Evolutionary conservation across 176 grass and related monocot species (phyloP).

Genomic region (Musa schizocarpa): DNA sequence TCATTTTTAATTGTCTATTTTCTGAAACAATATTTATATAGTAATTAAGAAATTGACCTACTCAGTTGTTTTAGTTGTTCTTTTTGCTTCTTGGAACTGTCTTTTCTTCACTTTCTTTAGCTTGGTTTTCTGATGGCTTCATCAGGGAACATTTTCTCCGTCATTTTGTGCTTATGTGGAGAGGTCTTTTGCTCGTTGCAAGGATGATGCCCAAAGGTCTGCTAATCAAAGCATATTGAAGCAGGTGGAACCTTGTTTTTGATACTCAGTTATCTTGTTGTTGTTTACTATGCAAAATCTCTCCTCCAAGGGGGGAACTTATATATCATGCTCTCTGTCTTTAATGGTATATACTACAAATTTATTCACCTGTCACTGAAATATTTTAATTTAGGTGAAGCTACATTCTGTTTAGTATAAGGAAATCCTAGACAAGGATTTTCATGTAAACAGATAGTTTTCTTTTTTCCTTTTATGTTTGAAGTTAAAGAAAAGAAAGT

Average conservation of each 20-base stretch:
- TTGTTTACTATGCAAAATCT: constrained; percentile 11
- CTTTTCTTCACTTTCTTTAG: constrained; percentile 9
- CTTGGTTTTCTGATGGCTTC: constrained; percentile 20
- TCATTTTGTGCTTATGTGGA: constrained; percentile 56
- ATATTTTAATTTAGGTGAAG: neutral
- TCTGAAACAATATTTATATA: neutral
- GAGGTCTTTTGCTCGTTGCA: constrained; percentile 70
- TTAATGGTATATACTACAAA: neutral
- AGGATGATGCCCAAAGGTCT: constrained; percentile 55
- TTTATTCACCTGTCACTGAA: neutral
- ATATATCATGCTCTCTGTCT: neutral
- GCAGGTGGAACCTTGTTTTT: constrained; percentile 35
- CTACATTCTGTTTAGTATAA: no score
- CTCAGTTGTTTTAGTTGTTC: neutral
- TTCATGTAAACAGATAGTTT: no score
- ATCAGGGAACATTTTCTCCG: constrained; percentile 65
- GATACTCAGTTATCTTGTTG: neutral
- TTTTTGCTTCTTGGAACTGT: neutral
- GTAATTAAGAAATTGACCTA: neutral
- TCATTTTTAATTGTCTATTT: neutral
- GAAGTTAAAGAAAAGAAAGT: no score
- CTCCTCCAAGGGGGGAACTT: no score
- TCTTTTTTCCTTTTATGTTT: no score
- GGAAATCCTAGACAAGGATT: no score
- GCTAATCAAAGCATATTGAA: constrained; percentile 48